Evolutionary conservation across 2,329 filamentous ascomycete species (phyloP).

Genomic region (Phialophora chinensis): DNA sequence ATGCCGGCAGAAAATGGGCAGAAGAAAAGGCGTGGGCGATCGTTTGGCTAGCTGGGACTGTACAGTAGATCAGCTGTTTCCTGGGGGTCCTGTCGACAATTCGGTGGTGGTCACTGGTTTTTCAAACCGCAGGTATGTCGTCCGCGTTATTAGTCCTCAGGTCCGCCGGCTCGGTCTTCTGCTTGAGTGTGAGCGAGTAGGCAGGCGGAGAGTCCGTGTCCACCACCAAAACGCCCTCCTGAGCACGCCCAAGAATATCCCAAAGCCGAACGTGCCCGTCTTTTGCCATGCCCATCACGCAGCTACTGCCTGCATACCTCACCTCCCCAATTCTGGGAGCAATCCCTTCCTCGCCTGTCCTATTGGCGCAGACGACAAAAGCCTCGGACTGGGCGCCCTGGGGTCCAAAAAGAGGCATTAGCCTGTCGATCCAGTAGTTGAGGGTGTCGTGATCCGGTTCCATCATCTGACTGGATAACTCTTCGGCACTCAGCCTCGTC

Average conservation of each 20-base stretch:
- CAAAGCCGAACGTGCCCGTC: slow-evolving; percentile 50
- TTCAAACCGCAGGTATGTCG: slow-evolving; percentile 9
- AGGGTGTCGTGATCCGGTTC: slow-evolving; percentile 65
- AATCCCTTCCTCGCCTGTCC: slow-evolving; percentile 50
- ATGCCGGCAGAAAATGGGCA: neutral
- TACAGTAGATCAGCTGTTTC: neutral
- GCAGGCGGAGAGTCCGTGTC: slow-evolving; percentile 52
- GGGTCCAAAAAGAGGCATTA: slow-evolving; percentile 57
- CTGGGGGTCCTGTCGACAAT: neutral
- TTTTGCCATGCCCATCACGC: slow-evolving; percentile 48
- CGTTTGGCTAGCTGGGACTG: slow-evolving; percentile 1
- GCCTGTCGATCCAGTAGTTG: slow-evolving; percentile 67
- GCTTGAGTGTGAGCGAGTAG: slow-evolving; percentile 28
- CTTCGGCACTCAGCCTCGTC: slow-evolving; percentile 56
- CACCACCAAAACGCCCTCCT: slow-evolving; percentile 55
- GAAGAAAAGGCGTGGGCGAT: neutral
- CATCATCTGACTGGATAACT: slow-evolving; percentile 52
- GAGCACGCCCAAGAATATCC: slow-evolving; percentile 53
- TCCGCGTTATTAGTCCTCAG: neutral
- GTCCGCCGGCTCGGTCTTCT: neutral
- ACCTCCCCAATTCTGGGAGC: slow-evolving; percentile 48
- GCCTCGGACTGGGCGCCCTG: slow-evolving; percentile 43
- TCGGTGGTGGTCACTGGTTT: neutral
- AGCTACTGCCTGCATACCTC: slow-evolving; percentile 57
- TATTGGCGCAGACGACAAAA: slow-evolving; percentile 56